Conservation (phyloP, 176 grass and related monocot genomes). For the Carex littledalei region DNA sequence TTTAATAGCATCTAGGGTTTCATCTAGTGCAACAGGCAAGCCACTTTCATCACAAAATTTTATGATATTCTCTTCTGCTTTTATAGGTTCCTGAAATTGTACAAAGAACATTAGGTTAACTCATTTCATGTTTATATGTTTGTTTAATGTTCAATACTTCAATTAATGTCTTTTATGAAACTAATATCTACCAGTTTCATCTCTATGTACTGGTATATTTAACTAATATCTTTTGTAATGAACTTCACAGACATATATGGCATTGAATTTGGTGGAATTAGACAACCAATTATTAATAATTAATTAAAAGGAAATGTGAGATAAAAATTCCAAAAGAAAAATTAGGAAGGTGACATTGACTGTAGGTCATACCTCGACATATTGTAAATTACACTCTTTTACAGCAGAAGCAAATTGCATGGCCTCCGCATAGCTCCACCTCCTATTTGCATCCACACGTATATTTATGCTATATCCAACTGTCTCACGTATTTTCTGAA, state of each 20-base stretch:
- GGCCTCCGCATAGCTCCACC: constrained; percentile 80
- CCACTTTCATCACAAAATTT: constrained; percentile 77
- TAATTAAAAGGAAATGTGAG: not conserved
- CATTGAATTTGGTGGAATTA: not conserved
- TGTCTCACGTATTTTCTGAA: constrained; percentile 62
- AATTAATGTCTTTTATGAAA: not conserved
- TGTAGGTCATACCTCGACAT: constrained; percentile 73
- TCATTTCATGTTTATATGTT: not conserved
- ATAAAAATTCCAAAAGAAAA: constrained; percentile 9
- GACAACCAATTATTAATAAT: not conserved
- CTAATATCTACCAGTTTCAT: not conserved
- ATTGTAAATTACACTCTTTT: constrained; percentile 61
- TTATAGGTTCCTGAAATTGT: constrained; percentile 77
- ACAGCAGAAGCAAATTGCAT: constrained; percentile 68
- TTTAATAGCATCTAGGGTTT: constrained; percentile 80
- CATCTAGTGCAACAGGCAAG: constrained; percentile 84
- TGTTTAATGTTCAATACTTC: not conserved
- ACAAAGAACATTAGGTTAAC: not conserved
- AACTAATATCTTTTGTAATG: not conserved
- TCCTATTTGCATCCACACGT: constrained; percentile 86
- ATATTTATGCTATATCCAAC: constrained; percentile 80
- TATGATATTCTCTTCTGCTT: constrained; percentile 54
- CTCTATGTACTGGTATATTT: not conserved
- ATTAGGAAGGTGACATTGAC: not conserved
- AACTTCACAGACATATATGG: not conserved